A percentile compares a stretch with the other conserved stretches of the same genome.
Evolutionary conservation across 176 grass and related monocot genomes (phyloP).

Genomic region (Triticum urartu): DNA sequence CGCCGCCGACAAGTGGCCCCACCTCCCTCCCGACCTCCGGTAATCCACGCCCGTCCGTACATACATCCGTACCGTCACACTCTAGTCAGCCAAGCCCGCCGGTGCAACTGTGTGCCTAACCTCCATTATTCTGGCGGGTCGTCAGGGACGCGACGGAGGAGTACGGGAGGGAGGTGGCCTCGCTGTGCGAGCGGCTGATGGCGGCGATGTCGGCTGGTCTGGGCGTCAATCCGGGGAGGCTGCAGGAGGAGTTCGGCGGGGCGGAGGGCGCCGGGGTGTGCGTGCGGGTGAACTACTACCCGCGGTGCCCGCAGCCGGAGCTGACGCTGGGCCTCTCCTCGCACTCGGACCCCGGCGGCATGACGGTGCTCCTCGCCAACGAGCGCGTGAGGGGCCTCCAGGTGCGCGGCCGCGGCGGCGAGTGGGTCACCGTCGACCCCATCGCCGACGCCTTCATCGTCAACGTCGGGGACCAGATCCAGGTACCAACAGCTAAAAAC

Average conservation of each 20-base stretch:
- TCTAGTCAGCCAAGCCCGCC: neutral
- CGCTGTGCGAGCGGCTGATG: constrained; percentile 56
- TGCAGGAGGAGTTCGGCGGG: constrained; percentile 65
- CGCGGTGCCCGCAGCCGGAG: constrained; percentile 86
- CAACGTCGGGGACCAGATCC: constrained; percentile 90
- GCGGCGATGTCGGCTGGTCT: constrained; percentile 52
- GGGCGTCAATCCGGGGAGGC: neutral
- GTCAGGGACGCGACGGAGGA: constrained; percentile 49
- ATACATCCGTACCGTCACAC: neutral
- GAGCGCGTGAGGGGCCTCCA: constrained; percentile 73
- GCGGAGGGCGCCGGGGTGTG: constrained; percentile 43
- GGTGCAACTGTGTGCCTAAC: neutral
- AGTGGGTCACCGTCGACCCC: constrained; percentile 64
- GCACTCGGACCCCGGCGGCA: constrained; percentile 84
- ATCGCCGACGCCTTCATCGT: constrained; percentile 66
- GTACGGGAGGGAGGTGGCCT: constrained; percentile 55
- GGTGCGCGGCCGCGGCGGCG: constrained; percentile 32
- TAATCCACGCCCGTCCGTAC: neutral
- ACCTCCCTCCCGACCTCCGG: constrained; percentile 56
- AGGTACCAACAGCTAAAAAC: constrained; percentile 23
- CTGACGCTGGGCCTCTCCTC: constrained; percentile 71
- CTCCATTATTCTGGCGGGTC: neutral
- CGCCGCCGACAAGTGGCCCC: constrained; percentile 6
- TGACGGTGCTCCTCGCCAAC: constrained; percentile 74
- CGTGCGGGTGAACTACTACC: constrained; percentile 84